phyloP scores from a whole-genome alignment of 345 rosid genomes.

The Cardamine resedifolia region DNA sequence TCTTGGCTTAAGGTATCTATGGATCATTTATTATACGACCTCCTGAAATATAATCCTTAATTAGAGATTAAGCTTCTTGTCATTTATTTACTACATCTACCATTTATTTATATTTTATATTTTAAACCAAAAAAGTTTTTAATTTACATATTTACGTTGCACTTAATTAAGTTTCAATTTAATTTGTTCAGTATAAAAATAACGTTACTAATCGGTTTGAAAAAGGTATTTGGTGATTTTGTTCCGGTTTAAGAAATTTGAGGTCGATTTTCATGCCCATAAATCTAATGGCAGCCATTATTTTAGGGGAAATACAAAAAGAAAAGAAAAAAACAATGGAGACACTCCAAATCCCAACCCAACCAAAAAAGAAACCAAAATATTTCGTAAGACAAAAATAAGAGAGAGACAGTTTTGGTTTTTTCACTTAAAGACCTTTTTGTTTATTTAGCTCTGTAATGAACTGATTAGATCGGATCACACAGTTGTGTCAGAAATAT shows the following conservation, averaged over 20 bases:
- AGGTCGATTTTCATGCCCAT: not conserved
- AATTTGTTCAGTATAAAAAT: not conserved
- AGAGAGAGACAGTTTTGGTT: not conserved
- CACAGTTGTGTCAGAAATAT: constrained; percentile 21
- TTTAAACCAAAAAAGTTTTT: too few species aligned
- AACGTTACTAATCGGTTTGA: not conserved
- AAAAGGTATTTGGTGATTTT: not conserved
- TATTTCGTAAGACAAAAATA: not conserved
- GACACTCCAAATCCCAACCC: too few species aligned
- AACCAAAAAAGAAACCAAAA: constrained; percentile 1
- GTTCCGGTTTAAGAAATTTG: not conserved
- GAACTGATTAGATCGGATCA: constrained; percentile 12
- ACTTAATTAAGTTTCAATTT: too few species aligned
- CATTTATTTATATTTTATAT: too few species aligned
- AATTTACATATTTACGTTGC: too few species aligned
- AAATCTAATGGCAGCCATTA: constrained; percentile 25
- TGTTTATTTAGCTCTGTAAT: not conserved
- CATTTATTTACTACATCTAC: too few species aligned
- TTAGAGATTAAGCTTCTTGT: too few species aligned
- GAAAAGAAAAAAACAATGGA: too few species aligned
- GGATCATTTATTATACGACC: too few species aligned
- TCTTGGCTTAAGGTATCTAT: too few species aligned
- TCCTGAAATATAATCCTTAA: too few species aligned
- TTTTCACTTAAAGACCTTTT: not conserved
- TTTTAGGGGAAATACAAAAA: not conserved